Evolutionary conservation across 805 yeast genomes (phyloP).

Genomic region (Jamesozyma spencerorum): DNA sequence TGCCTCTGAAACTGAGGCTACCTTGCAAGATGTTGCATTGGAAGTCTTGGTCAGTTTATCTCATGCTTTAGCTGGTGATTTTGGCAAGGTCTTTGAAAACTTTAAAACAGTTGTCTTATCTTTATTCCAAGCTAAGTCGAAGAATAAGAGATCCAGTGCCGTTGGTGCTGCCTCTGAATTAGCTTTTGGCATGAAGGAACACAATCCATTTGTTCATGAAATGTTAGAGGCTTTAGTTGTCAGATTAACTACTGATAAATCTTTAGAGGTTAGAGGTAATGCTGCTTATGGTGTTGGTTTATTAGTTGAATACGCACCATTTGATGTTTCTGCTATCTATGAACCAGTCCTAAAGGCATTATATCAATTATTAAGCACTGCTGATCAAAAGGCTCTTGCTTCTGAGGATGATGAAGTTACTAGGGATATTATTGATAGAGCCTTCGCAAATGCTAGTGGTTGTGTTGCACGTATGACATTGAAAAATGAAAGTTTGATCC

Average conservation of each 20-base stretch:
- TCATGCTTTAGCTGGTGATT: constrained; percentile 68
- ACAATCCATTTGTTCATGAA: constrained; percentile 59
- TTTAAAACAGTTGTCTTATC: constrained; percentile 57
- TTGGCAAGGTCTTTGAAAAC: constrained; percentile 58
- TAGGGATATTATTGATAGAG: constrained; percentile 68
- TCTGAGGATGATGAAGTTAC: constrained; percentile 61
- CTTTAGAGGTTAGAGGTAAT: constrained; percentile 84
- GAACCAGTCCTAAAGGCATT: constrained; percentile 57
- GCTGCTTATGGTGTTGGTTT: constrained; percentile 95
- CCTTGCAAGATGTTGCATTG: constrained; percentile 73
- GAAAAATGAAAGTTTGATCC: constrained; percentile 62
- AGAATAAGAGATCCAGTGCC: constrained; percentile 70
- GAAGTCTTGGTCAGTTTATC: constrained; percentile 79
- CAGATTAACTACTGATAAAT: constrained; percentile 63
- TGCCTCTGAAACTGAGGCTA: constrained; percentile 51
- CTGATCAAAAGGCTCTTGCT: constrained; percentile 55
- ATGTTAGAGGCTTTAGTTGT: constrained; percentile 60
- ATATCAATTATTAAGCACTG: constrained; percentile 66
- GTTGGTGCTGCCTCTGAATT: constrained; percentile 90
- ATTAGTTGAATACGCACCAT: constrained; percentile 40
- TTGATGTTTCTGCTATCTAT: constrained; percentile 54
- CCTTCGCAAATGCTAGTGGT: constrained; percentile 91
- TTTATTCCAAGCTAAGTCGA: constrained; percentile 52
- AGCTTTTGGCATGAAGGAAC: constrained; percentile 57
- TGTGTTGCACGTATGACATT: constrained; percentile 89